Evolutionary conservation across 2,329 filamentous ascomycete genomes (phyloP), one percentile per base, ranked within the genome.

Genomic region (Verticillium dahliae): DNA sequence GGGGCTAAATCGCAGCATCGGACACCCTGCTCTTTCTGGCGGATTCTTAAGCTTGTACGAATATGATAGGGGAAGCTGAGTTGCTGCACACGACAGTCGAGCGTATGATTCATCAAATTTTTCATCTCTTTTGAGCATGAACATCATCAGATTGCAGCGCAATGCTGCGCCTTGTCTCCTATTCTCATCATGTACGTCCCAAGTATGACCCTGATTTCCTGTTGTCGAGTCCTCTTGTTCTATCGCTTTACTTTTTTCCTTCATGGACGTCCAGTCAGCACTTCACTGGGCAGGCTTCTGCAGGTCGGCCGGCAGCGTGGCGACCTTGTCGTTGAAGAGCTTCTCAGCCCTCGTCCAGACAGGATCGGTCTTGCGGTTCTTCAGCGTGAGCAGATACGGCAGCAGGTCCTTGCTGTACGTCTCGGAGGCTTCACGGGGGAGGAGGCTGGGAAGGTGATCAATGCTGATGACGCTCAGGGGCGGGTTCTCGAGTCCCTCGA

Each of bases 321-420:
- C 82, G 56, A 93, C 90, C 84, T 95, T 95, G 67, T 94, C 86
- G 65, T 90, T 78, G 79, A 94, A 97, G 61, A 96, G 80, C 77
- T 91, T 88, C 79, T 96, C 87, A 0, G 93, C 93, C 62, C 90
- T 85, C 60, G 85, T 81, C 93, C 93, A 97, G n/a, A 97, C 93
- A 13, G 84, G 82, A 33, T 87, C 82, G 22, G 82, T 89, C 62
- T 83, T 78, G 72, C 91, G 85, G 72, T 95, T 85, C 74, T 95
- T 91, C 65, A 97, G 82, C 63, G 87, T 82, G 63, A 95, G 75
- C 67, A 97, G 78, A 70, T 87, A 90, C 22, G 92, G 91, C 70
- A 96, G 79, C 66, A 97, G 80, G 57, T 90, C 89, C 59, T 84
- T 80, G 73, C 88, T 91, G 78, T 96, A 97, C 22, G 88, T 88